A percentile compares a stretch with the other conserved stretches of the same genome.
Evolutionary conservation across 2,329 filamentous ascomycete species (phyloP).

Genomic region (Botrytis galanthina): DNA sequence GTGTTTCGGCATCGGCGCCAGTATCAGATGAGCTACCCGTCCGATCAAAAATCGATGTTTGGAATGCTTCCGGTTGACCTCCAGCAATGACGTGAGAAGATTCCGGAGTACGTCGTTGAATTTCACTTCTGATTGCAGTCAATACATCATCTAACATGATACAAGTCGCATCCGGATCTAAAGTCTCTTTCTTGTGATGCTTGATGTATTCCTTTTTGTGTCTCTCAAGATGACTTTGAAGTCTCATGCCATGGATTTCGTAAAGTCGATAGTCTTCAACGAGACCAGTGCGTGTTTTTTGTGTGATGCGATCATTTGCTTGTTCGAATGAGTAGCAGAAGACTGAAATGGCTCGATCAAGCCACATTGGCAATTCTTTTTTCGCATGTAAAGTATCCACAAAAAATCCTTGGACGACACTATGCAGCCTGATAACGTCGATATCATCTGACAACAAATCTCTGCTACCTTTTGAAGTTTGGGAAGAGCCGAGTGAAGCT

Average conservation of each 20-base stretch:
- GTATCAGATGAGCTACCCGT: slow-evolving; percentile 49
- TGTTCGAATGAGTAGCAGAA: slow-evolving; percentile 51
- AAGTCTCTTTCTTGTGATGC: slow-evolving; percentile 22
- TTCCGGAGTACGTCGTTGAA: slow-evolving; percentile 45
- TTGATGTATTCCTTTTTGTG: slow-evolving; percentile 40
- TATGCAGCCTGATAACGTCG: slow-evolving; percentile 51
- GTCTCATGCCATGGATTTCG: slow-evolving; percentile 49
- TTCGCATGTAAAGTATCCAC: slow-evolving; percentile 45
- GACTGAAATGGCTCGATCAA: slow-evolving; percentile 47
- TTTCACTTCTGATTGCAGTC: slow-evolving; percentile 42
- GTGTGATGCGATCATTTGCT: slow-evolving; percentile 46
- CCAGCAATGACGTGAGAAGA: slow-evolving; percentile 43
- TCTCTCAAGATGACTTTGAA: slow-evolving; percentile 46
- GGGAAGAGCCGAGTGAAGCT: slow-evolving; percentile 14
- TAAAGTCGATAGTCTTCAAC: slow-evolving; percentile 54
- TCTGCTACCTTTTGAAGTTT: slow-evolving; percentile 41
- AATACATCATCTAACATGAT: slow-evolving; percentile 41
- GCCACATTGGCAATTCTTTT: slow-evolving; percentile 47
- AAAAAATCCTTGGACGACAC: slow-evolving; percentile 54
- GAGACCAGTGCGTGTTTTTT: slow-evolving; percentile 44
- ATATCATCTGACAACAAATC: slow-evolving; percentile 47
- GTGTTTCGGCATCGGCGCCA: slow-evolving; percentile 42
- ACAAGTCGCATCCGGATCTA: slow-evolving; percentile 35
- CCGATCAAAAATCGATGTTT: slow-evolving; percentile 51
- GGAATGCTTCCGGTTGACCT: slow-evolving; percentile 37